phyloP scores from a whole-genome alignment of 306 rosid species.

The Canavalia ensiformis region DNA sequence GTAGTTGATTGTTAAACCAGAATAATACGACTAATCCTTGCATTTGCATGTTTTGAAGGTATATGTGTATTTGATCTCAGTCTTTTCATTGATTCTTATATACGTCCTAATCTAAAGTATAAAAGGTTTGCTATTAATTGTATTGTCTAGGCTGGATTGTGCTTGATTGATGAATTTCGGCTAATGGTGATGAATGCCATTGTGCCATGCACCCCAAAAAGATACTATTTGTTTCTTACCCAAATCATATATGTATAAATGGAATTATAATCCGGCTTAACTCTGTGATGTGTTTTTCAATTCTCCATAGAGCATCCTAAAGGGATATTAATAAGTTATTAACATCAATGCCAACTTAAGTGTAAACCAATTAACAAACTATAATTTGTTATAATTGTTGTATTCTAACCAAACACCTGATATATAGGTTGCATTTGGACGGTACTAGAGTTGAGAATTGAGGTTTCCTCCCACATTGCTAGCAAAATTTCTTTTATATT shows the following conservation, averaged over 20 bases:
- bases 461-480: conserved; percentile 24
- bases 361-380: background rate
- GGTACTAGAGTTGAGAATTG: background rate
- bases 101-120: background rate
- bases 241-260: too few relatives aligned
- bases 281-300: background rate
- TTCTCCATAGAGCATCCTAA: background rate
- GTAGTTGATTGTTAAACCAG: background rate
- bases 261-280: too few relatives aligned
- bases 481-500: background rate
- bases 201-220: background rate
- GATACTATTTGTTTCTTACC: background rate
- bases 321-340: background rate
- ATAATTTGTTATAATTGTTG: conserved; percentile 3
- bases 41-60: background rate
- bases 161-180: background rate
- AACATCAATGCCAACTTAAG: background rate
- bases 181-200: background rate
- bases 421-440: background rate
- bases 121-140: background rate
- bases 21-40: background rate
- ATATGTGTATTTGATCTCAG: background rate
- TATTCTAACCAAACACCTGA: conserved; percentile 13
- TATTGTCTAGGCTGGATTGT: background rate
- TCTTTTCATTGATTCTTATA: background rate